Evolutionary conservation across 345 rosid species (phyloP), one percentile per base, ranked within the genome.

Genomic region (Linum usitatissimum): DNA sequence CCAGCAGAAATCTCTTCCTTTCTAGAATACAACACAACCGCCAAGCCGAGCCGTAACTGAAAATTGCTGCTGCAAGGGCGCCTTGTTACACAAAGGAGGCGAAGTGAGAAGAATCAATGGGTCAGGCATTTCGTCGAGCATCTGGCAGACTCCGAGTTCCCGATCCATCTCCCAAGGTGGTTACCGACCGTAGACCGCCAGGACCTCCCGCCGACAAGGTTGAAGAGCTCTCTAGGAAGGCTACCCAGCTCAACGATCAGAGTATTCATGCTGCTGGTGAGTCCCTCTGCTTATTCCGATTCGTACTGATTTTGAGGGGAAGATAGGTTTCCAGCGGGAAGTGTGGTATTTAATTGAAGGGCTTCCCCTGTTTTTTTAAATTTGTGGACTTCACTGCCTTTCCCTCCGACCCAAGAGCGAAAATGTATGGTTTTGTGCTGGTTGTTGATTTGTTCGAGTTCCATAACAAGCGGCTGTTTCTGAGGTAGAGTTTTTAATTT

Each of bases 81-180:
- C 38, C 38, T 34, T 0, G 1, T 45, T 1, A 28, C 15, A 6
- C 57, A 57, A n/a, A 3, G n/a, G 20, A 55, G 13, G 20, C 34
- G 18, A 18, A 31, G 55, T 34, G 20, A 5, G n/a, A 19, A 40
- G 64, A 40, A 57, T 0, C 31, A 17, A 88, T 90, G 99, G 97
- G 97, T 59, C 97, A 94, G 83, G 96, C 88, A 80, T 81, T 94
- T 84, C 97, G 99, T 85, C 92, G 97, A 86, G 97, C 96, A 34
- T 70, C 81, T 77, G 96, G 95, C 21, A 83, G 79, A 77, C 70
- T 86, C 51, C 54, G 74, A 66, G 72, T 79, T 66, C 18, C 68
- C 20, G 85, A 79, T 53, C 74, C 70, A 61, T 68, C 85, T 19
- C 78, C 76, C 28, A 78, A 73, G 59, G 70, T 64, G 59, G 64